phyloP scores from a whole-genome alignment of 495 filamentous ascomycete species.

The Parathielavia appendiculata region DNA sequence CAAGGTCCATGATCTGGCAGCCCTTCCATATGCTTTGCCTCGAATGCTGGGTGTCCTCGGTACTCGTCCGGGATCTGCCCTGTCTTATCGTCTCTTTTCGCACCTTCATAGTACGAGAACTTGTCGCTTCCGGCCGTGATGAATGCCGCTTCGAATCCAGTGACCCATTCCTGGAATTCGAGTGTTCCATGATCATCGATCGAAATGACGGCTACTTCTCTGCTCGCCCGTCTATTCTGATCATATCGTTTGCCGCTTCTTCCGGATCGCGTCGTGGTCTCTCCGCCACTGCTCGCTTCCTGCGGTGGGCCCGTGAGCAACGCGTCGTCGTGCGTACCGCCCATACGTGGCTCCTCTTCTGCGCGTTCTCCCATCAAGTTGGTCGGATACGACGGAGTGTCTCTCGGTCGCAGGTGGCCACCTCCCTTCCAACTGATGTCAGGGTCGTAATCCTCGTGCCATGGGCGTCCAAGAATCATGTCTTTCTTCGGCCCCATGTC shows the following conservation, averaged over 20 bases:
- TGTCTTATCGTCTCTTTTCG: background rate
- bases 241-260: background rate
- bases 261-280: background rate
- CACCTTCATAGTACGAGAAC: background rate
- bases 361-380: background rate
- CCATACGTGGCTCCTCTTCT: background rate
- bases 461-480: background rate
- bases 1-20: slow-evolving; percentile 4
- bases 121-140: background rate
- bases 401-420: background rate
- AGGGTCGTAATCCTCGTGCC: background rate
- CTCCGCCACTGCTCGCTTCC: background rate
- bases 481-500: background rate
- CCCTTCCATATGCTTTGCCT: slow-evolving; percentile 5
- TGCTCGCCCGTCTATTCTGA: background rate
- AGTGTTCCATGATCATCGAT: background rate
- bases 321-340: background rate
- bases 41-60: too few species aligned
- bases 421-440: slow-evolving; percentile 7
- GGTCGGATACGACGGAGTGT: background rate
- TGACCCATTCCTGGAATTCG: background rate
- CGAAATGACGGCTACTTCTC: background rate
- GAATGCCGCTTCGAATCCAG: background rate
- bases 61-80: background rate
- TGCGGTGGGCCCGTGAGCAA: background rate